A percentile compares a stretch with the other conserved stretches of the same genome.
Evolutionary conservation across 768 basidiomycete species (phyloP).

Genomic region (Naganishia vishniacii): DNA sequence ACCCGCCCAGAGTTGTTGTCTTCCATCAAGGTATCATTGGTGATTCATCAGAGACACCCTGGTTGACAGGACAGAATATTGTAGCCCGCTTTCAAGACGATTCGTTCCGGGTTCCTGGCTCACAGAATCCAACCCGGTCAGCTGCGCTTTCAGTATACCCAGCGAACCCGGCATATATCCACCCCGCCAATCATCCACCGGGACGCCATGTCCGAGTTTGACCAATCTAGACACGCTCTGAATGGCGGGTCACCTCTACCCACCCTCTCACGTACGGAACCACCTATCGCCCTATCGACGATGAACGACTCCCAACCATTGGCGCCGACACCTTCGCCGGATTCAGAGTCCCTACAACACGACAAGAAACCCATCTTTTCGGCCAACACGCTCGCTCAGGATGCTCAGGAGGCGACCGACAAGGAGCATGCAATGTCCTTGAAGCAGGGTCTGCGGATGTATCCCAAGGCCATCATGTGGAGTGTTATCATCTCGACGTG

Average conservation of each 20-base stretch:
- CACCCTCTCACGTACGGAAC: constrained; percentile 1
- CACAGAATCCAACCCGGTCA: no score
- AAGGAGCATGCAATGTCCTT: constrained; percentile 24
- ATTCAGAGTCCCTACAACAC: background rate
- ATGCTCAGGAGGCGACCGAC: constrained; percentile 26
- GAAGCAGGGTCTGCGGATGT: constrained; percentile 42
- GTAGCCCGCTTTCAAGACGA: no score
- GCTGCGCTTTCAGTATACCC: no score
- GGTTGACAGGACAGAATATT: no score
- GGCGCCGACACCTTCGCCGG: background rate
- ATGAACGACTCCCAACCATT: background rate
- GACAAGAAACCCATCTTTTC: background rate
- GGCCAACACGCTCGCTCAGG: constrained; percentile 21
- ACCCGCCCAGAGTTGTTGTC: no score
- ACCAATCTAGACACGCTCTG: no score
- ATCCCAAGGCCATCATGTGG: constrained; percentile 50
- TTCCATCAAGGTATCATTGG: no score
- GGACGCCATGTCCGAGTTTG: no score
- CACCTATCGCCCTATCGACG: background rate
- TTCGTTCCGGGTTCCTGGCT: no score
- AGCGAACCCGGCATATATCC: no score
- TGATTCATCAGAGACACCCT: no score
- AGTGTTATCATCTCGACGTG: constrained; percentile 36
- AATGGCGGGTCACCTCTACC: background rate
- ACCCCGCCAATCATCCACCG: no score